Evolutionary conservation across 768 basidiomycete genomes (phyloP).

Genomic region (Rhodosporidiobolus odoratus): DNA sequence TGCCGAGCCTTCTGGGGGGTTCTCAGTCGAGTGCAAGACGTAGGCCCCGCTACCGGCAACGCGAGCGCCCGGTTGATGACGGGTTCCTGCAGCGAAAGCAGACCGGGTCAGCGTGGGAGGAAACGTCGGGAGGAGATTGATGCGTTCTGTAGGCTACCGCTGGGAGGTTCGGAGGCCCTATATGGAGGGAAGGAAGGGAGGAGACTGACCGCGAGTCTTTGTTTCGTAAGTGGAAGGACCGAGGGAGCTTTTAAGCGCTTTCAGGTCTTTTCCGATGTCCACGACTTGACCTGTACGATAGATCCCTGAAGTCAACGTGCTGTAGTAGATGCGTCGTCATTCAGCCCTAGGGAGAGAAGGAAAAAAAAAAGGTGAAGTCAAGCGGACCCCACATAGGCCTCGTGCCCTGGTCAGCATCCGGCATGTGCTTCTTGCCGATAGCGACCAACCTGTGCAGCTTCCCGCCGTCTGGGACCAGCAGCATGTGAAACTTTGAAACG

Average conservation of each 20-base stretch:
- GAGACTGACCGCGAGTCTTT: slow-evolving; percentile 54
- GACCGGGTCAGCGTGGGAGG: background rate
- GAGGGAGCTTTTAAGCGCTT: slow-evolving; percentile 52
- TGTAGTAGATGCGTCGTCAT: too few species aligned
- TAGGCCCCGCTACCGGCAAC: slow-evolving; percentile 60
- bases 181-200: background rate
- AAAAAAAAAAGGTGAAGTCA: background rate
- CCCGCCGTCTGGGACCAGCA: slow-evolving; percentile 57
- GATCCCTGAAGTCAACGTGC: background rate
- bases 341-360: background rate
- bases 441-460: slow-evolving; percentile 55
- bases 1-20: slow-evolving; percentile 23
- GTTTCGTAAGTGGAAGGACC: slow-evolving; percentile 58
- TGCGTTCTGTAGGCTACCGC: too few species aligned
- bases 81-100: slow-evolving; percentile 32
- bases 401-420: slow-evolving; percentile 49
- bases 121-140: too few species aligned
- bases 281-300: slow-evolving; percentile 48
- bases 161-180: too few species aligned
- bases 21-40: slow-evolving; percentile 55
- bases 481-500: slow-evolving; percentile 57
- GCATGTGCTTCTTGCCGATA: slow-evolving; percentile 59
- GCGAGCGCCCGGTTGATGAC: slow-evolving; percentile 55
- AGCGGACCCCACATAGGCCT: slow-evolving; percentile 52
- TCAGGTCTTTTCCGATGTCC: slow-evolving; percentile 55